These are phyloP conservation scores for Xanthoparmelia taractica DNA, from an alignment of 495 filamentous ascomycete genomes.

Conservation along the genomic window DNA sequence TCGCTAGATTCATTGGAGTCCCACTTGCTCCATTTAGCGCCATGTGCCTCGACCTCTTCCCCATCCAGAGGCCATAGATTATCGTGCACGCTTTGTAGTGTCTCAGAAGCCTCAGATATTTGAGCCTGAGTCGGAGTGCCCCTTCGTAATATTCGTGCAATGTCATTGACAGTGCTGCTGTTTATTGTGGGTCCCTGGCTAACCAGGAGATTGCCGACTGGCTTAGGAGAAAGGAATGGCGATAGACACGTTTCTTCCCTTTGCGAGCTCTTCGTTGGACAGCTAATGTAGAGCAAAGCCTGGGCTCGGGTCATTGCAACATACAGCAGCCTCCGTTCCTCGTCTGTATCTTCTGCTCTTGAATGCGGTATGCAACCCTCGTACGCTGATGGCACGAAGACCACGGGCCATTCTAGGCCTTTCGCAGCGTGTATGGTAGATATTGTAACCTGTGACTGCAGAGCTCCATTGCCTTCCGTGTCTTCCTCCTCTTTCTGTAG, in stretches of 20 bases:
- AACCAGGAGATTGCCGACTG: slow-evolving; percentile 44
- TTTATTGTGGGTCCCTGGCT: slow-evolving; percentile 50
- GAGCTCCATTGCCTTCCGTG: slow-evolving; percentile 21
- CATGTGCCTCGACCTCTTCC: slow-evolving; percentile 36
- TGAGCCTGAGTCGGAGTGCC: slow-evolving; percentile 42
- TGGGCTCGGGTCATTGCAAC: slow-evolving; percentile 98
- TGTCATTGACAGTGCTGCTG: slow-evolving; percentile 46
- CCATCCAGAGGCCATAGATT: slow-evolving; percentile 57
- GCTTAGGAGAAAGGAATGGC: slow-evolving; percentile 49
- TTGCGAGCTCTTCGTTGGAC: slow-evolving; percentile 57
- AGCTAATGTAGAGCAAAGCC: slow-evolving; percentile 83
- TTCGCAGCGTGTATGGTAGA: slow-evolving; percentile 97
- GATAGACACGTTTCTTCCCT: slow-evolving; percentile 57
- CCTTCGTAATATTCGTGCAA: slow-evolving; percentile 57
- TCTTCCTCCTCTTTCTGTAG: slow-evolving; percentile 52
- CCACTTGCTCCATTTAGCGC: slow-evolving; percentile 34
- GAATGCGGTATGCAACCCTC: slow-evolving; percentile 91
- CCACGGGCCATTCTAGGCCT: slow-evolving; percentile 93
- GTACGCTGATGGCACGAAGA: slow-evolving; percentile 89
- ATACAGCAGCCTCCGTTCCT: slow-evolving; percentile 86
- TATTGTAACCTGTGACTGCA: slow-evolving; percentile 66
- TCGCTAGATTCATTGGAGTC: slow-evolving; percentile 18
- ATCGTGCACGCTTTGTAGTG: slow-evolving; percentile 48
- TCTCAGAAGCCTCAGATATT: slow-evolving; percentile 39
- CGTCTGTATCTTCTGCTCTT: slow-evolving; percentile 80